phyloP scores from a whole-genome alignment of 176 grass and related monocot species.

The Avena eriantha region DNA sequence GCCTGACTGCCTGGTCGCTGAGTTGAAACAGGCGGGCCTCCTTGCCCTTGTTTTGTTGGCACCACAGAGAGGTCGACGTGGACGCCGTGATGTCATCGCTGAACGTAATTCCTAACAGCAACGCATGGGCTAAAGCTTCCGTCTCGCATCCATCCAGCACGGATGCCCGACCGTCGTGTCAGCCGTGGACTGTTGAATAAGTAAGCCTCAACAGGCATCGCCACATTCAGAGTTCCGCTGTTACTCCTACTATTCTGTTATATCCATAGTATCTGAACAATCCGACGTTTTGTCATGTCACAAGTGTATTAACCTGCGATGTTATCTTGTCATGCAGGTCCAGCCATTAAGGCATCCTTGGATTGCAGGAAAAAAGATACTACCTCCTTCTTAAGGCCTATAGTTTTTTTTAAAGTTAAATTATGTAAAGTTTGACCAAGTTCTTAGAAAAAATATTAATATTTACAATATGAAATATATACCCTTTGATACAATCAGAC shows the following conservation, averaged over 20 bases:
- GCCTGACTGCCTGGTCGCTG: neutral
- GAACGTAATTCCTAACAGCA: neutral
- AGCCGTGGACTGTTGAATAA: neutral
- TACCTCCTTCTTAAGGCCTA: too few relatives aligned
- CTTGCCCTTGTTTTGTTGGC: neutral
- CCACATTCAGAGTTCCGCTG: neutral
- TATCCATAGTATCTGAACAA: neutral
- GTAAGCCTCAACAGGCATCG: neutral
- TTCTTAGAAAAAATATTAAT: too few relatives aligned
- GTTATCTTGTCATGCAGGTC: neutral
- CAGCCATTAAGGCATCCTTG: too few relatives aligned
- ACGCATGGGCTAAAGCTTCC: neutral
- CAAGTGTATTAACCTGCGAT: neutral
- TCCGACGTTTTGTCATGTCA: too few relatives aligned
- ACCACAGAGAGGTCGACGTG: neutral
- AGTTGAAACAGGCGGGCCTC: neutral
- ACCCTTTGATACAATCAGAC: too few relatives aligned
- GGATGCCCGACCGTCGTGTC: neutral
- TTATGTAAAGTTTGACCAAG: too few relatives aligned
- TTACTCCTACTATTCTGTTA: neutral
- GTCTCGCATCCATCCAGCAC: neutral
- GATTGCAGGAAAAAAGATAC: too few relatives aligned
- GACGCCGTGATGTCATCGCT: neutral
- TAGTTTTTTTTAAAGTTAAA: too few relatives aligned
- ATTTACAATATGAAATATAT: too few relatives aligned